Base-by-base conservation (phyloP, 345 rosid genomes). In the Syzygium grande region DNA sequence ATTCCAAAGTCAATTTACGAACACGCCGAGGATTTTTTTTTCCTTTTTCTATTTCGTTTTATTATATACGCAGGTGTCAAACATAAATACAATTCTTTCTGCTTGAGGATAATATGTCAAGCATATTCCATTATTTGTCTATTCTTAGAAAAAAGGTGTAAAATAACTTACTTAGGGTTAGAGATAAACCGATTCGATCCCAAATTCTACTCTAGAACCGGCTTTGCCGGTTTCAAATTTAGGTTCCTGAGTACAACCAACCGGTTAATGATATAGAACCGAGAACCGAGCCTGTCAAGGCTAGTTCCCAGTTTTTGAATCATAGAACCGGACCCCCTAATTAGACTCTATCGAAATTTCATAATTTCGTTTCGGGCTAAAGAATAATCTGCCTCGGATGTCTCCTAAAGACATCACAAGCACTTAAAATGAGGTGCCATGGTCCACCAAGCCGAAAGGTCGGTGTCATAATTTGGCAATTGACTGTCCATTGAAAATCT, bases 21-120 rank as follows among this genome's bases (percentile, higher is more conserved):
- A 38, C 11, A 34, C 0, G 13, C 2, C 2, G 43, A 17, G 0
- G 14, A 7, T 19, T 2, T 16, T 30, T 30, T 7, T 0, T 9
- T 34, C 9, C 5, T 55, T 55, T 22, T 7, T 53, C 17, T 16
- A 1, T 16, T 53, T 53, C 56, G 4, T 22, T 21, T 22, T 55
- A 22, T 55, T 10, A 19, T 9, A 19, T 19, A 19, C 49, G 14
- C 14, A 58, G 10, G 11, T 38, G 49, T 73, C 27, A 73, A 73
- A 73, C 8, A 73, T 34, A 11, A 4, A 30, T 30, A 17, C 11
- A 68, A 30, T 68, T 30, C 1, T 68, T 59, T 59, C 3, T 25
- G 11, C 29, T 59, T 11, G 15, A 25, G 29, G 7, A 58, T 58
- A 58, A 58, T 61, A 61, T n/a, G 73, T 61, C 19, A n/a, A 61